These are phyloP conservation scores for Pleurotus salmoneostramineus DNA, from an alignment of 768 basidiomycete species.

Conservation along the genomic window DNA sequence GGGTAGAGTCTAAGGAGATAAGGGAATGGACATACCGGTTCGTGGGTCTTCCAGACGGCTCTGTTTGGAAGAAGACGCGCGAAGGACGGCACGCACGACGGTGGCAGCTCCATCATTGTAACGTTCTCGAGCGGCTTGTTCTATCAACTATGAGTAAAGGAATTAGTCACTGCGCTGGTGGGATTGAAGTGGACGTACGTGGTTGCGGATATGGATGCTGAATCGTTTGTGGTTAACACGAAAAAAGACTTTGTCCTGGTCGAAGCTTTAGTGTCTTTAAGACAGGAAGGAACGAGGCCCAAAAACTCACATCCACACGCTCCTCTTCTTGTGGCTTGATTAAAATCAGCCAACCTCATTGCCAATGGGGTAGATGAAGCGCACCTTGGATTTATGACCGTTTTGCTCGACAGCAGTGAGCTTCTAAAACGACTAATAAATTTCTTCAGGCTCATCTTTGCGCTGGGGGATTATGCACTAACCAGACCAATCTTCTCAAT, in stretches of 20 bases:
- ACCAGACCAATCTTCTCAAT: constrained; percentile 73
- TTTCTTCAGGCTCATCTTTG: constrained; percentile 14
- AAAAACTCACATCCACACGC: constrained; percentile 60
- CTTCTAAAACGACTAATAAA: constrained; percentile 44
- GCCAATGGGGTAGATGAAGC: neutral
- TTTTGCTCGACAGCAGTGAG: constrained; percentile 51
- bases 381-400: constrained; percentile 52
- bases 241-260: constrained; percentile 70
- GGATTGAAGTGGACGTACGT: constrained; percentile 40
- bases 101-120: constrained; percentile 74
- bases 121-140: constrained; percentile 69
- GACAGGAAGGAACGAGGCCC: neutral
- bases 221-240: constrained; percentile 89
- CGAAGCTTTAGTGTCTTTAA: constrained; percentile 7
- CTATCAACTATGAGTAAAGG: constrained; percentile 57
- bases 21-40: constrained; percentile 43
- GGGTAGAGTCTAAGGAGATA: neutral
- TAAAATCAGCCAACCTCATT: no score
- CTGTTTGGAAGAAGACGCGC: constrained; percentile 65
- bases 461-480: constrained; percentile 20
- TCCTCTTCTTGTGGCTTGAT: constrained; percentile 40
- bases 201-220: constrained; percentile 82
- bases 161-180: constrained; percentile 5
- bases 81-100: constrained; percentile 69
- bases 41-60: constrained; percentile 54